Conservation (phyloP, 805 yeast genomes). For the Wickerhamomyces bisporus region DNA sequence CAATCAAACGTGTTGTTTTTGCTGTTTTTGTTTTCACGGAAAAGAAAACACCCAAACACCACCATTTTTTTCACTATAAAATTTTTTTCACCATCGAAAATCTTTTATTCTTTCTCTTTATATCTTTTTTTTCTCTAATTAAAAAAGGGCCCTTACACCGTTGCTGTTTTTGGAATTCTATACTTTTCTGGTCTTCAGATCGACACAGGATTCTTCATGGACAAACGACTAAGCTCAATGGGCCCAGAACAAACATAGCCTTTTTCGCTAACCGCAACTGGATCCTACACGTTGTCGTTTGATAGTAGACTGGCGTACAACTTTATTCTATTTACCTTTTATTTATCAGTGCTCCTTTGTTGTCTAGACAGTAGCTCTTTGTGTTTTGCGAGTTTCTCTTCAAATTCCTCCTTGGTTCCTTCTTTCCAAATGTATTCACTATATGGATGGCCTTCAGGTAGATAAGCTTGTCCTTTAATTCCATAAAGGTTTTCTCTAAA, state of each 20-base stretch:
- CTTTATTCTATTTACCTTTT: constrained; percentile 1
- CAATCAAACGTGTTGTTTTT: too few relatives aligned
- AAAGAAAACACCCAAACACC: too few relatives aligned
- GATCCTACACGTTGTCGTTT: constrained; percentile 27
- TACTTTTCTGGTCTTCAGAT: too few relatives aligned
- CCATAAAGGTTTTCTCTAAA: constrained; percentile 29
- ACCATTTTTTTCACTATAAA: constrained; percentile 1
- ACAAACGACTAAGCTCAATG: too few relatives aligned
- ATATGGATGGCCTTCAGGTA: constrained; percentile 14
- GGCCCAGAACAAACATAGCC: constrained; percentile 16
- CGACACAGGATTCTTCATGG: too few relatives aligned
- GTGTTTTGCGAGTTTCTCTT: constrained; percentile 2
- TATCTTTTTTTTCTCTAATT: neutral
- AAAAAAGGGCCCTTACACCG: neutral
- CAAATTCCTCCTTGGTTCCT: constrained; percentile 25
- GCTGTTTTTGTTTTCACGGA: too few relatives aligned
- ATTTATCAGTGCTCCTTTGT: neutral
- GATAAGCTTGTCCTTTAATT: constrained; percentile 13
- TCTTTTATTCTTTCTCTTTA: too few relatives aligned
- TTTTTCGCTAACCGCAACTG: constrained; percentile 31
- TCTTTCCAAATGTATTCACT: constrained; percentile 18
- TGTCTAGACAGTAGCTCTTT: neutral
- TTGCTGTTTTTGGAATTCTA: too few relatives aligned
- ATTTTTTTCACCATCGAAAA: too few relatives aligned
- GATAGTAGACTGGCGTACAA: constrained; percentile 29